Percentiles rank a stretch among this genome's conserved stretches.
phyloP scores from a whole-genome alignment of 75 land plant species.

The Ceratopteris richardii region DNA sequence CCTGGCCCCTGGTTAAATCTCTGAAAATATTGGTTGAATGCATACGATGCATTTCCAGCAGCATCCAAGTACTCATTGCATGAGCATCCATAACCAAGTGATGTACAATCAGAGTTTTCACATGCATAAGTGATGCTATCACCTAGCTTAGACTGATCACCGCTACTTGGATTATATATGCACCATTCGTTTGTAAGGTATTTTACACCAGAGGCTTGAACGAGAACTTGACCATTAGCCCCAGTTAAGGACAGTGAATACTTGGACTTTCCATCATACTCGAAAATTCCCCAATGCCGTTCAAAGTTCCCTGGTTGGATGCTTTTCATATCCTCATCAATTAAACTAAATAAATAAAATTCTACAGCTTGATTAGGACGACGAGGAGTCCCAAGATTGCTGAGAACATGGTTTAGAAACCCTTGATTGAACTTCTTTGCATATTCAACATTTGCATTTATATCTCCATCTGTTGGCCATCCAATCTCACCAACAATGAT shows the following conservation, averaged over 20 bases:
- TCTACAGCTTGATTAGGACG: conserved; percentile 29
- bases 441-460: conserved; percentile 30
- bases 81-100: conserved; percentile 39
- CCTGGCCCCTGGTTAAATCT: conserved; percentile 13
- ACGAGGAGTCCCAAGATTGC: conserved; percentile 49
- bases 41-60: conserved; percentile 39
- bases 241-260: conserved; percentile 46
- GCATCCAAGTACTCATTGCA: conserved; percentile 26
- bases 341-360: conserved; percentile 44
- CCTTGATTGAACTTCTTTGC: conserved; percentile 55
- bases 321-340: conserved; percentile 67
- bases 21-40: conserved; percentile 43
- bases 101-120: conserved; percentile 38
- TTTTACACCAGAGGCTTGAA: conserved; percentile 31
- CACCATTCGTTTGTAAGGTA: conserved; percentile 50
- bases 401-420: conserved; percentile 27
- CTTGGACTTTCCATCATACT: conserved; percentile 56
- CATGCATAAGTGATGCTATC: conserved; percentile 44
- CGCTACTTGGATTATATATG: conserved; percentile 28
- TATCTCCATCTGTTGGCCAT: conserved; percentile 74
- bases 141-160: conserved; percentile 20
- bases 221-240: conserved; percentile 13
- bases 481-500: conserved; percentile 71
- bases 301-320: conserved; percentile 64
- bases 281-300: conserved; percentile 73